Evolutionary conservation across 306 rosid species (phyloP).

Genomic region (Vigna trinervia): DNA sequence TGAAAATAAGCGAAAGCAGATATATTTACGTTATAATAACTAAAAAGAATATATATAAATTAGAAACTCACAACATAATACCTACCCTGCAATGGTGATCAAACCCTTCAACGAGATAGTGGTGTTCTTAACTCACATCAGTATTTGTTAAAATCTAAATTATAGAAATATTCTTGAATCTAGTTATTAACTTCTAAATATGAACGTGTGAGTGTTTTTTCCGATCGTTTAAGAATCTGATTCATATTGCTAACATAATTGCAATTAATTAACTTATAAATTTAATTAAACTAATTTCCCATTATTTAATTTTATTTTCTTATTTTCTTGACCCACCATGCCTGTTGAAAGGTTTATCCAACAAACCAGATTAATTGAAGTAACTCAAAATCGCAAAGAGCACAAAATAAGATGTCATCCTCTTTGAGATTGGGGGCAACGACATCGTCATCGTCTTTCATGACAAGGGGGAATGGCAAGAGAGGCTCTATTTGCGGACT

Average conservation of each 20-base stretch:
- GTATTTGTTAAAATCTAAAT: too few relatives aligned
- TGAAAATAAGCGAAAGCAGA: slow-evolving; percentile 43
- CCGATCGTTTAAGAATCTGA: too few relatives aligned
- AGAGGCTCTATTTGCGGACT: slow-evolving; percentile 70
- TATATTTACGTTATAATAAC: not conserved
- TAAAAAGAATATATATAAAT: slow-evolving; percentile 5
- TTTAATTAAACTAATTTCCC: not conserved
- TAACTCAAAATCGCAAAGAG: slow-evolving; percentile 85
- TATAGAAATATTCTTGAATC: too few relatives aligned
- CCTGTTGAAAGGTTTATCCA: not conserved
- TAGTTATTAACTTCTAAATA: too few relatives aligned
- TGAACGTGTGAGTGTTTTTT: too few relatives aligned
- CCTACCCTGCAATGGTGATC: slow-evolving; percentile 98
- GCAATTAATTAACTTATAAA: not conserved
- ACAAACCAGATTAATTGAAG: slow-evolving; percentile 17
- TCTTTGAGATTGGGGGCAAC: slow-evolving; percentile 63
- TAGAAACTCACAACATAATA: not conserved
- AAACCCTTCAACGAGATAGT: slow-evolving; percentile 60
- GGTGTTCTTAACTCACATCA: too few relatives aligned
- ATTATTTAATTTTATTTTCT: too few relatives aligned
- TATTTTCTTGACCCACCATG: too few relatives aligned
- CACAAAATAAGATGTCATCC: slow-evolving; percentile 82
- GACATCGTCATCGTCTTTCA: slow-evolving; percentile 87
- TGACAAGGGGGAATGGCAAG: slow-evolving; percentile 78
- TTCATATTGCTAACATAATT: too few relatives aligned